phyloP scores from a whole-genome alignment of 768 basidiomycete species.

The Boletales sp. region DNA sequence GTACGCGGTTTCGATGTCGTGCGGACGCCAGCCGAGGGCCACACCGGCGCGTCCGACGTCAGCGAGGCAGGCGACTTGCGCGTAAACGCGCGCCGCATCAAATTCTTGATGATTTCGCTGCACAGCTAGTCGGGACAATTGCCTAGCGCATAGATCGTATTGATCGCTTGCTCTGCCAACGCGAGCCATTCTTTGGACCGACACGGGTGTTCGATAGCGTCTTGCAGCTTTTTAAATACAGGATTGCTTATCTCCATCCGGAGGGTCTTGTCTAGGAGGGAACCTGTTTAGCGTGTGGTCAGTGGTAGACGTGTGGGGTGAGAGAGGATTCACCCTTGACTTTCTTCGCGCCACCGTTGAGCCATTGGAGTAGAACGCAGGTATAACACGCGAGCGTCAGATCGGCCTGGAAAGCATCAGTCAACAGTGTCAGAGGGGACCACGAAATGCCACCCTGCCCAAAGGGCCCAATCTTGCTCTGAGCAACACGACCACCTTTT shows the following conservation, averaged over 20 bases:
- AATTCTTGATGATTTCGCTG: conserved; percentile 72
- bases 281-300: conserved; percentile 48
- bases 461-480: conserved; percentile 81
- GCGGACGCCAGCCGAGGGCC: conserved; percentile 70
- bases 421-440: not conserved
- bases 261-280: conserved; percentile 80
- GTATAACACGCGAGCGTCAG: conserved; percentile 92
- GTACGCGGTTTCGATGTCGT: conserved; percentile 63
- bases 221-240: conserved; percentile 80
- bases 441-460: conserved; percentile 61
- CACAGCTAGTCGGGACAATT: conserved; percentile 90
- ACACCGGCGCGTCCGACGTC: conserved; percentile 18
- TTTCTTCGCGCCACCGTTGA: conserved; percentile 95
- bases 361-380: conserved; percentile 85
- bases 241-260: conserved; percentile 84
- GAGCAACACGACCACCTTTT: conserved; percentile 80
- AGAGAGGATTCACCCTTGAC: conserved; percentile 67
- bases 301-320: not conserved
- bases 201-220: conserved; percentile 76
- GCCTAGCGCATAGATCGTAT: conserved; percentile 91
- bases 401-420: conserved; percentile 57
- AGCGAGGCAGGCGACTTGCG: conserved; percentile 17
- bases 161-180: conserved; percentile 94
- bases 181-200: conserved; percentile 93
- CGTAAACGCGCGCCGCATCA: conserved; percentile 71